Evolutionary conservation across 768 basidiomycete genomes (phyloP).

Genomic region (Hirschioporus abietinus): DNA sequence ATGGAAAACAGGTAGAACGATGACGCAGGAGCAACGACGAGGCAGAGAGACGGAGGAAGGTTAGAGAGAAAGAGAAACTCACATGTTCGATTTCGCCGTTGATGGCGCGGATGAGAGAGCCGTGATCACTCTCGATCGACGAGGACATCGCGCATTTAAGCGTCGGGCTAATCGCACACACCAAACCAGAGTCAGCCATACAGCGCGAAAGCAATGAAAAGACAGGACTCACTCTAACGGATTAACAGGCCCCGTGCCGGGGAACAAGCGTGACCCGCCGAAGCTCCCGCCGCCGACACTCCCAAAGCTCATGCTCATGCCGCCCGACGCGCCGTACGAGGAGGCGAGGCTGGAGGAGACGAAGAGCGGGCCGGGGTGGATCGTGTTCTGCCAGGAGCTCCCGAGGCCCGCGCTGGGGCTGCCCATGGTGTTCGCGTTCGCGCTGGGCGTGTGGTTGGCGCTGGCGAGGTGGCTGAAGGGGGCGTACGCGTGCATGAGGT

Average conservation of each 20-base stretch:
- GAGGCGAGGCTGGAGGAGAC: slow-evolving; percentile 65
- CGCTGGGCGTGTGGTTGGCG: too few species aligned
- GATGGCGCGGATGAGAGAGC: slow-evolving; percentile 58
- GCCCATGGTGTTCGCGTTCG: background rate
- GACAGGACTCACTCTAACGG: slow-evolving; percentile 55
- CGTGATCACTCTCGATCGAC: slow-evolving; percentile 57
- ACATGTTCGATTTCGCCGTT: slow-evolving; percentile 68
- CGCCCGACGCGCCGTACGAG: slow-evolving; percentile 27
- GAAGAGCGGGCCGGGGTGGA: slow-evolving; percentile 48
- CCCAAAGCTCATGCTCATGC: slow-evolving; percentile 41
- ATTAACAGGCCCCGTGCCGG: slow-evolving; percentile 56
- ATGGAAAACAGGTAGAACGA: background rate
- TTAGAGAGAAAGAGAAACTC: slow-evolving; percentile 24
- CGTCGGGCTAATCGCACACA: slow-evolving; percentile 28
- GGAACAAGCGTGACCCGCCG: slow-evolving; percentile 56
- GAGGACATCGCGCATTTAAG: slow-evolving; percentile 42
- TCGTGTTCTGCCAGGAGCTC: slow-evolving; percentile 16
- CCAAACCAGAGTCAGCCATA: slow-evolving; percentile 33
- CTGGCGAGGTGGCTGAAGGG: background rate
- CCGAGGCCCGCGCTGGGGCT: background rate
- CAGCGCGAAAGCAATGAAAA: background rate
- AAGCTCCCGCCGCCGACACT: slow-evolving; percentile 63
- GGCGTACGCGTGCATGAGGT: slow-evolving; percentile 44
- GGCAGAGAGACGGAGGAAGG: slow-evolving; percentile 5
- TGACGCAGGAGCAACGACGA: background rate